Percentiles rank a stretch among this genome's conserved stretches.
Evolutionary conservation across 371 early-diverging fungal genomes (phyloP).

Genomic region (Hamiltosporidium tvaerminnensis): DNA sequence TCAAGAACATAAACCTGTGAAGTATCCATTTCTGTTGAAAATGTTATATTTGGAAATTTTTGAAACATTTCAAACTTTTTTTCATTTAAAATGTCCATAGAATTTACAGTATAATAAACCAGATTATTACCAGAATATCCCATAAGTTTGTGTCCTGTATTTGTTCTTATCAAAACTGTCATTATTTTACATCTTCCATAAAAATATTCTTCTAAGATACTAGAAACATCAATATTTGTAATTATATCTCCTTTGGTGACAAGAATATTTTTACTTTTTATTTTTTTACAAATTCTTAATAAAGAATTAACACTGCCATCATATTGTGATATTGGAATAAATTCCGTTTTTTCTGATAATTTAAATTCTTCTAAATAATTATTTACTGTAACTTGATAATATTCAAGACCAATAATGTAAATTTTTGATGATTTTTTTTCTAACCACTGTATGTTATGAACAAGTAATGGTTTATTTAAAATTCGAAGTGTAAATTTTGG

Average conservation of each 20-base stretch:
- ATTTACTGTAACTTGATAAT: constrained; percentile 3
- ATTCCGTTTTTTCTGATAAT: not conserved
- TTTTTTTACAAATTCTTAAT: not conserved
- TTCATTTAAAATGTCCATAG: not conserved
- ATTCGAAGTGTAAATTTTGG: constrained; percentile 16
- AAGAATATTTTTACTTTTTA: constrained; percentile 16
- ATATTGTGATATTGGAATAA: constrained; percentile 12
- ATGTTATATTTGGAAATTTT: constrained; percentile 2
- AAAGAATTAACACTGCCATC: constrained; percentile 18
- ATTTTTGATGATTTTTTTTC: constrained; percentile 3
- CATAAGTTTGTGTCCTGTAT: not conserved
- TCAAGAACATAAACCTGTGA: constrained; percentile 15
- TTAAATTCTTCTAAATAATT: not conserved
- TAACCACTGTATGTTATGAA: constrained; percentile 9
- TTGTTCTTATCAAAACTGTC: not conserved
- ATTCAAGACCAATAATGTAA: constrained; percentile 14
- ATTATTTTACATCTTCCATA: not conserved
- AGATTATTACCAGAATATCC: not conserved
- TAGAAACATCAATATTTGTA: constrained; percentile 9
- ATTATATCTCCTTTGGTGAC: constrained; percentile 31
- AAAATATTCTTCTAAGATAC: not conserved
- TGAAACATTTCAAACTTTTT: constrained; percentile 7
- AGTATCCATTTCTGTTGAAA: constrained; percentile 7
- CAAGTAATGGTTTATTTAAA: constrained; percentile 17
- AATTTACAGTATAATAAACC: not conserved